A percentile compares a stretch with the other conserved stretches of the same genome.
Conservation (phyloP, 768 basidiomycete species). For the Russula compacta region DNA sequence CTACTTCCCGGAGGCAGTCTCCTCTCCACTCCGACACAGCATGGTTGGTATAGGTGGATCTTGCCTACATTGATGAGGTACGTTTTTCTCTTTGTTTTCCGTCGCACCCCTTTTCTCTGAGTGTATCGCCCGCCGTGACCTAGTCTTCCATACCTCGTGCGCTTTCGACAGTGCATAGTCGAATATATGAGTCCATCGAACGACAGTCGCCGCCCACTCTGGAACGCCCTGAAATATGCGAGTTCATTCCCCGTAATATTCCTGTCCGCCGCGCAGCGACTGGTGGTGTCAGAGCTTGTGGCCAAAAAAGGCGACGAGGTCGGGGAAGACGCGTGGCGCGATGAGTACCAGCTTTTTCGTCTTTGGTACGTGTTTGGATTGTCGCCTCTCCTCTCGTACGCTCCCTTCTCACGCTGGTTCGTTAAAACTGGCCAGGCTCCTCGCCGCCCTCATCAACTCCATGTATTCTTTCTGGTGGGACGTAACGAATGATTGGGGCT, state of each 20-base stretch:
- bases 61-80: slow-evolving; percentile 85
- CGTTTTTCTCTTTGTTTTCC: slow-evolving; percentile 18
- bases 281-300: slow-evolving; percentile 52
- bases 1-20: slow-evolving; percentile 78
- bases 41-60: slow-evolving; percentile 64
- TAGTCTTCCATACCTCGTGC: slow-evolving; percentile 83
- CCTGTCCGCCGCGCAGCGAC: slow-evolving; percentile 82
- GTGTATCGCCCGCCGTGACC: slow-evolving; percentile 11
- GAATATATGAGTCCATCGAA: slow-evolving; percentile 65
- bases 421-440: slow-evolving; percentile 46
- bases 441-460: slow-evolving; percentile 81
- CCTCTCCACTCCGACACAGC: slow-evolving; percentile 48
- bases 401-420: not conserved
- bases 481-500: slow-evolving; percentile 95
- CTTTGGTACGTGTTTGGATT: slow-evolving; percentile 48
- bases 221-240: slow-evolving; percentile 94
- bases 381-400: not conserved
- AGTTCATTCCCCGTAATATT: slow-evolving; percentile 95
- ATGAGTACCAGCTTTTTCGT: slow-evolving; percentile 70
- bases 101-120: not conserved
- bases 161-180: slow-evolving; percentile 88
- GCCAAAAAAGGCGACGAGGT: slow-evolving; percentile 38
- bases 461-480: slow-evolving; percentile 99
- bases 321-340: slow-evolving; percentile 50
- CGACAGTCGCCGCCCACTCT: slow-evolving; percentile 61